Percentiles rank a stretch among this genome's conserved stretches.
These are phyloP conservation scores for Auriscalpium orientale DNA, from an alignment of 768 basidiomycete genomes.

Conservation along the genomic window DNA sequence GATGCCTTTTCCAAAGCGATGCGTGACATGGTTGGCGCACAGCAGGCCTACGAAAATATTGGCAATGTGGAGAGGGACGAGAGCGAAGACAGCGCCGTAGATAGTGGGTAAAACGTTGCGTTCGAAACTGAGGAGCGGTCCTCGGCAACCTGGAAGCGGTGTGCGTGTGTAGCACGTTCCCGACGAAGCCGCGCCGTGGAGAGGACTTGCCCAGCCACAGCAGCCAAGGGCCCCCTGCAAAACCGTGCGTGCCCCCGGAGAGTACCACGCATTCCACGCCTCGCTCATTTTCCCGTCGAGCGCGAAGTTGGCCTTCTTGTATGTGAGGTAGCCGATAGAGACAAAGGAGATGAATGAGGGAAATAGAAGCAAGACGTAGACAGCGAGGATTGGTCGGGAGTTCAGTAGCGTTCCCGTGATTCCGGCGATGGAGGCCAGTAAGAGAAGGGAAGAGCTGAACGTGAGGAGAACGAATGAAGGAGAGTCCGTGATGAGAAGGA, in stretches of 20 bases:
- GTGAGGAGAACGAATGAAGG: constrained; percentile 50
- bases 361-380: constrained; percentile 64
- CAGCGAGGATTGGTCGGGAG: constrained; percentile 58
- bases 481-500: constrained; percentile 53
- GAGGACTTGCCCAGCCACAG: constrained; percentile 57
- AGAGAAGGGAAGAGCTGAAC: constrained; percentile 44
- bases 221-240: constrained; percentile 58
- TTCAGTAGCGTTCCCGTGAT: constrained; percentile 55
- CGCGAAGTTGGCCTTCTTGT: constrained; percentile 51
- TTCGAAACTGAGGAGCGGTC: constrained; percentile 48
- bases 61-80: constrained; percentile 51
- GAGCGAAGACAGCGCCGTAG: constrained; percentile 45
- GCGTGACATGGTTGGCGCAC: constrained; percentile 62
- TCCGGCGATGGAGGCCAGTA: constrained; percentile 55
- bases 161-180: constrained; percentile 54
- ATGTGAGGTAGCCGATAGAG: constrained; percentile 56
- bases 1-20: constrained; percentile 57
- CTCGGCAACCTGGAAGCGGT: constrained; percentile 61
- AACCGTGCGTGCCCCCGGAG: constrained; percentile 41
- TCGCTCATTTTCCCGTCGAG: constrained; percentile 62
- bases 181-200: constrained; percentile 54
- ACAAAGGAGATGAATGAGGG: constrained; percentile 50
- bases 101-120: constrained; percentile 35
- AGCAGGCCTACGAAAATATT: constrained; percentile 53
- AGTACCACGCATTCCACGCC: constrained; percentile 60